Evolutionary conservation across 768 basidiomycete genomes (phyloP).

Genomic region (Steccherinum ochraceum): DNA sequence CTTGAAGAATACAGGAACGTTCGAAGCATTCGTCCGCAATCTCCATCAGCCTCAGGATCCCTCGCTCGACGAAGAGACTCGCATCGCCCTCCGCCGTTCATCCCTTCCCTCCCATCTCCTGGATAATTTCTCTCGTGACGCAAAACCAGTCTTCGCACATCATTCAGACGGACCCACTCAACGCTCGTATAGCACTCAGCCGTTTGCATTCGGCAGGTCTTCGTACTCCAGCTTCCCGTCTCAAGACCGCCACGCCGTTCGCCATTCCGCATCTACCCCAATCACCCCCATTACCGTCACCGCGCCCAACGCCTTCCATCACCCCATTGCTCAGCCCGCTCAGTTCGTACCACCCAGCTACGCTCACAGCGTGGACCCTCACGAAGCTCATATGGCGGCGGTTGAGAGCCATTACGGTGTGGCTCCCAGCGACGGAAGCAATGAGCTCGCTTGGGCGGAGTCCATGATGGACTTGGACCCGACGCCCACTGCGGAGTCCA

Average conservation of each 20-base stretch:
- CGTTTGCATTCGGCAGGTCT: constrained; percentile 2
- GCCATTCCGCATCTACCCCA: neutral
- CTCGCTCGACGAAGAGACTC: neutral
- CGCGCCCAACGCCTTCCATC: neutral
- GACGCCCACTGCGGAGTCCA: neutral
- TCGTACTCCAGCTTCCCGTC: neutral
- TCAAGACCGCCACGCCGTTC: neutral
- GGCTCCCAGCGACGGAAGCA: neutral
- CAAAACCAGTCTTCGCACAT: neutral
- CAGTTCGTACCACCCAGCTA: constrained; percentile 4
- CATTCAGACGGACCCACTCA: neutral
- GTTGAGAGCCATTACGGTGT: neutral
- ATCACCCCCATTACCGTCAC: neutral
- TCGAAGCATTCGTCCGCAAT: no score
- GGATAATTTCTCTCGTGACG: constrained; percentile 10
- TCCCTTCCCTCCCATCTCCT: constrained; percentile 14
- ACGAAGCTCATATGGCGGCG: neutral
- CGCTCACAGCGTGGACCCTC: constrained; percentile 1
- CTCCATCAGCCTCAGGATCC: neutral
- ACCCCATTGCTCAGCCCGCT: constrained; percentile 5
- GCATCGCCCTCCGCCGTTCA: constrained; percentile 4
- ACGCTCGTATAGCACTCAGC: neutral
- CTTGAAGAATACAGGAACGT: neutral
- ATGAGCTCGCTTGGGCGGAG: neutral
- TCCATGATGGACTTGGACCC: neutral